Evolutionary conservation across 202 grass and related monocot genomes (phyloP), one percentile per base, ranked within the genome.

Genomic region (Bolboschoenoplectus hybrid): DNA sequence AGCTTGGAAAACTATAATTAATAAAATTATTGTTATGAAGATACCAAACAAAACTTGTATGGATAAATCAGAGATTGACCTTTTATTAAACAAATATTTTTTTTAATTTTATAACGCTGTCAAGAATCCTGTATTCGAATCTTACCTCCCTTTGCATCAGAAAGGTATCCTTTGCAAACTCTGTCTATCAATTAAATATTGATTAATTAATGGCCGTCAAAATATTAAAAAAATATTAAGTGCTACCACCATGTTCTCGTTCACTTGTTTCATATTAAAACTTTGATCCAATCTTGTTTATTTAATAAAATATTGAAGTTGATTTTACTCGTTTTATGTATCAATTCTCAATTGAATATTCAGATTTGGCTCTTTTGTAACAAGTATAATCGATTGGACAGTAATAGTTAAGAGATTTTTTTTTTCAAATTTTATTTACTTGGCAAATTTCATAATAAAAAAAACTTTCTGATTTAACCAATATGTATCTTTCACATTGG

Each of bases 111-210:
- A 38, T 66, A 35, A 46, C 13, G 68, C 17, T 47, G 43, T 47
- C 68, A 72, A 72, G 68, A 67, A 14, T 67, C 64, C 64, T 39
- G 4, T 13, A 17, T 46, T 7, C 19, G 67, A 73, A 73, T 73
- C 44, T 73, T 26, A 32, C 7, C 3, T 19, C 44, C 17, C 10
- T 44, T 49, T 73, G 69, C 44, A 49, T 73, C 68, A 72, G 68
- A 72, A 72, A 20, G 16, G 41, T 45, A 72, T 26, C 10, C 1
- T 70, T 70, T 6, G 13, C 16, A n/a, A 7, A 17, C 43, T 26
- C 43, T 26, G 41, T 72, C 44, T 49, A 47, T 44, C 17, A 73
- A 73, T 17, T 73, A 19, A 26, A 20, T 73, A 73, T 73, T 47
- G 32, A 72, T 26, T 26, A 26, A 73, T 47, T 47, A 73, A 26